Base-by-base conservation (phyloP, 164 flowering plant species). In the Malania oleifera region DNA sequence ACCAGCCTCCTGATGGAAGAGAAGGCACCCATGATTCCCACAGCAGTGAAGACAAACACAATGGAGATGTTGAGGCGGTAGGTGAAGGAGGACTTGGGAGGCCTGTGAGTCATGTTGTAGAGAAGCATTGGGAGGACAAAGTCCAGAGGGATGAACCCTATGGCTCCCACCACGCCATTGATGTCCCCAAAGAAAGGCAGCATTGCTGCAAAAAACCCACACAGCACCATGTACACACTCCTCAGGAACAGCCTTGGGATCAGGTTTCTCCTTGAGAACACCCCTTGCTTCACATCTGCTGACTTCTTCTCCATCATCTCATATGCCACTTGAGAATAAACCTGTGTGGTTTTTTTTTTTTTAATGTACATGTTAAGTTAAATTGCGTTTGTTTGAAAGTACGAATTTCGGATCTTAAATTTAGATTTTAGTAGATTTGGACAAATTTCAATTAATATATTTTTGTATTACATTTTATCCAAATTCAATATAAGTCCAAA, bases 161-260 rank as follows among this genome's bases (percentile, higher is more conserved):
- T 62, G 4, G 96, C 97, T 23, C 98, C 98, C 0, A 93, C 89
- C 2, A 86, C 78, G 3, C 78, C 89, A 48, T 67, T 93, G n/a
- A 93, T 86, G 76, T 93, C 99, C 0, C 99, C 97, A 38, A 93
- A 93, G 70, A 90, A 93, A 3, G 99, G 99, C 35, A 93, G 77
- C 99, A 93, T 90, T n/a, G 99, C 95, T 15, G 95, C 96, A 51
- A 93, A 49, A 37, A 90, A 86, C 0, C 89, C 97, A 54, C 97
- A 90, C 20, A 86, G 43, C 28, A 75, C 62, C 83, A 93, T 77
- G 75, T 93, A 93, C 3, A 79, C 23, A 1, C 91, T 52, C 31
- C 98, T 79, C 20, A 93, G 96, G 37, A 87, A 43, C 20, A 93
- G n/a, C 67, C 98, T 64, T 0, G 97, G 98, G 46, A 90, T 67